Conservation (phyloP, 306 rosid genomes). For the Delonix regia region DNA sequence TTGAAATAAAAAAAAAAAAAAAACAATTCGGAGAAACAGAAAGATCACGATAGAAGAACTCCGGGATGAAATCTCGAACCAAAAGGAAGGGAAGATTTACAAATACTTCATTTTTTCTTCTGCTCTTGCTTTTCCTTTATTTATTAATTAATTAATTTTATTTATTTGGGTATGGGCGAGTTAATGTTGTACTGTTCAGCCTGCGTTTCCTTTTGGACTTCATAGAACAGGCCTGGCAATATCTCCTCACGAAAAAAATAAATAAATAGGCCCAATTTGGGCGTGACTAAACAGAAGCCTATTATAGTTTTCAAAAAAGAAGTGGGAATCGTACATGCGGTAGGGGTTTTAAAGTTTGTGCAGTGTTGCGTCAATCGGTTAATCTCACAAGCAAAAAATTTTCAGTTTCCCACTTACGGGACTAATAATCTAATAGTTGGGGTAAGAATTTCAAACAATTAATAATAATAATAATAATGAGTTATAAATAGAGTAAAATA, state of each 20-base stretch:
- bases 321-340: too few relatives aligned
- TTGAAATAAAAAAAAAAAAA: background rate
- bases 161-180: background rate
- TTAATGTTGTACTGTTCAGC: background rate
- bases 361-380: too few relatives aligned
- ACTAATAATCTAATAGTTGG: too few relatives aligned
- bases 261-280: background rate
- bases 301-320: too few relatives aligned
- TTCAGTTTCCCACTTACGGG: too few relatives aligned
- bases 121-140: background rate
- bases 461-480: too few relatives aligned
- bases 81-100: background rate
- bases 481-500: too few relatives aligned
- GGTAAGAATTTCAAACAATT: too few relatives aligned
- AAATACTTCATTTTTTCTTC: too few relatives aligned
- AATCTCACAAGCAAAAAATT: too few relatives aligned
- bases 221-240: background rate
- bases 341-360: too few relatives aligned
- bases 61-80: background rate
- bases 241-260: background rate
- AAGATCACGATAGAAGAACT: background rate
- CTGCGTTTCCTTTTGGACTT: too few relatives aligned
- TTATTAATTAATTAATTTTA: background rate
- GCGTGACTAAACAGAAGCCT: background rate
- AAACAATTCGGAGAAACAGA: slow-evolving; percentile 10